A percentile compares a stretch with the other conserved stretches of the same genome.
These are phyloP conservation scores for Metschnikowia colocasiae DNA, from an alignment of 805 yeast species.

Conservation along the genomic window DNA sequence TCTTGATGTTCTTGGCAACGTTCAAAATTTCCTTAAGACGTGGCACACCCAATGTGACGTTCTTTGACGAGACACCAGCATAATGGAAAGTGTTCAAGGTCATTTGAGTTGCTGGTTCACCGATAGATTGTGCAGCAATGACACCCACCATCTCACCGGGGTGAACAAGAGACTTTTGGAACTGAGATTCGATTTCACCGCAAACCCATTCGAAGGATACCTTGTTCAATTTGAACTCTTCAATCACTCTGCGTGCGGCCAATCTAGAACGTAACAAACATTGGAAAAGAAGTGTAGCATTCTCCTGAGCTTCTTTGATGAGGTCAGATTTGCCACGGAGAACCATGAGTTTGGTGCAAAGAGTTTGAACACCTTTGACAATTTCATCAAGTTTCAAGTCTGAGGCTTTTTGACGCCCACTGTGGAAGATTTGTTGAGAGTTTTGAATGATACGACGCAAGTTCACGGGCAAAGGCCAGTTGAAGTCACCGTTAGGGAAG, in stretches of 20 bases:
- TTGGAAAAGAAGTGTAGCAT: constrained; percentile 87
- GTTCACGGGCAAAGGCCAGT: constrained; percentile 98
- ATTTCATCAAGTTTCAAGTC: constrained; percentile 84
- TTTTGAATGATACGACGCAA: constrained; percentile 94
- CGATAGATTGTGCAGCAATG: constrained; percentile 95
- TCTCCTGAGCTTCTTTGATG: constrained; percentile 80
- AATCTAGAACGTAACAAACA: constrained; percentile 89
- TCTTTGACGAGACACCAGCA: constrained; percentile 99
- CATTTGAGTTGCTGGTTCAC: constrained; percentile 99
- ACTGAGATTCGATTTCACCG: constrained; percentile 92
- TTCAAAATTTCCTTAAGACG: constrained; percentile 98
- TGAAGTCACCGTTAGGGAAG: constrained; percentile 89
- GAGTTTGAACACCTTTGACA: constrained; percentile 62
- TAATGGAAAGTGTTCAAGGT: constrained; percentile 90
- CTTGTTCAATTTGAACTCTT: constrained; percentile 80
- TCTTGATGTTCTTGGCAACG: constrained; percentile 96
- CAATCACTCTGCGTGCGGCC: constrained; percentile 85
- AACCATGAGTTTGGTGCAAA: constrained; percentile 66
- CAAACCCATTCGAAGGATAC: constrained; percentile 93
- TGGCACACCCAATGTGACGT: constrained; percentile 97
- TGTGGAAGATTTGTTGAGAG: constrained; percentile 94
- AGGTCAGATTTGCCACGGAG: constrained; percentile 78
- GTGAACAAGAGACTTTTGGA: constrained; percentile 84
- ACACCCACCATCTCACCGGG: constrained; percentile 99
- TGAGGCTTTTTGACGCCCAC: constrained; percentile 85